Conservation (phyloP, 1,284 basidiomycete genomes). For the Pholiota adiposa region DNA sequence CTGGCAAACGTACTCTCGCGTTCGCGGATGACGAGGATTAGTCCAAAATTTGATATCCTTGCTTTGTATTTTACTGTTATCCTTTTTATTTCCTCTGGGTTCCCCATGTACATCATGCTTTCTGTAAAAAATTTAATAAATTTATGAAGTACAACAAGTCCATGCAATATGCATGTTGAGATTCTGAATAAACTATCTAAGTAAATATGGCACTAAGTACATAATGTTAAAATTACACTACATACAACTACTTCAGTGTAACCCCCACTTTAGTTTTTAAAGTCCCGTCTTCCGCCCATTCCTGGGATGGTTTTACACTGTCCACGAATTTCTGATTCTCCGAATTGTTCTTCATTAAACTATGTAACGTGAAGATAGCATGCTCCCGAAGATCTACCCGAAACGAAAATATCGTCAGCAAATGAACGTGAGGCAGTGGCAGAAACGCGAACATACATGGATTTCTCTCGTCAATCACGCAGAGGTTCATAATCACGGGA, state of each 20-base stretch:
- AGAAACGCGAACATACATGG: constrained; percentile 62
- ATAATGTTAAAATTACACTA: constrained; percentile 1
- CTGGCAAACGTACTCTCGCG: constrained; percentile 60
- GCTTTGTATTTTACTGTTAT: not conserved
- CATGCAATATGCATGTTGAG: constrained; percentile 4
- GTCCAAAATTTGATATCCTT: constrained; percentile 3
- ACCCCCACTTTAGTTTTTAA: constrained; percentile 40
- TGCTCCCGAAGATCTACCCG: constrained; percentile 84
- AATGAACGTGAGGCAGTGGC: constrained; percentile 5
- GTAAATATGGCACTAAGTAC: not conserved
- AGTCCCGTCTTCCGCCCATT: constrained; percentile 63
- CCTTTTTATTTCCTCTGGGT: constrained; percentile 1
- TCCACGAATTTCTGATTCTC: constrained; percentile 83
- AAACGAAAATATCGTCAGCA: constrained; percentile 15
- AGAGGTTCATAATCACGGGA: constrained; percentile 81
- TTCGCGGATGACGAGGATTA: constrained; percentile 63
- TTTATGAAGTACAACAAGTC: constrained; percentile 10
- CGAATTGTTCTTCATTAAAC: constrained; percentile 73
- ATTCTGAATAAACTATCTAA: too few relatives aligned
- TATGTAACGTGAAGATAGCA: constrained; percentile 82
- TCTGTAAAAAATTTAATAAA: constrained; percentile 17
- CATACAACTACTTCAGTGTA: constrained; percentile 17
- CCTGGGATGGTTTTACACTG: constrained; percentile 64
- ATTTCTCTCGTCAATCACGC: constrained; percentile 88
- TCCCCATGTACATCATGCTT: constrained; percentile 4